Conservation (phyloP, 2,329 filamentous ascomycete genomes). For the Pyricularia grisea region DNA sequence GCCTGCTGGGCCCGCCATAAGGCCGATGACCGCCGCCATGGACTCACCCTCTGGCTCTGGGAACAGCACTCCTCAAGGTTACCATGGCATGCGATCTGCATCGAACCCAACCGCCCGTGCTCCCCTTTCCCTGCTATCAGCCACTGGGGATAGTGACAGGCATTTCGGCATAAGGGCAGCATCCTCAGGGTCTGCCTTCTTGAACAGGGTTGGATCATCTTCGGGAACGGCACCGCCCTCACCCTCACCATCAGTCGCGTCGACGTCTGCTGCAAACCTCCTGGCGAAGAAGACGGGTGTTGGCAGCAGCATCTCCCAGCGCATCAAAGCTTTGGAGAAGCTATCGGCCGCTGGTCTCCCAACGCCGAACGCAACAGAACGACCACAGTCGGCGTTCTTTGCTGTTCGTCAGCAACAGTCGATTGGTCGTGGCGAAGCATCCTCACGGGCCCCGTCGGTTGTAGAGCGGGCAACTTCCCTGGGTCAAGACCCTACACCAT, state of each 20-base stretch:
- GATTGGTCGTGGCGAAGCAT: conserved; percentile 20
- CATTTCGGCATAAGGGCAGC: conserved; percentile 41
- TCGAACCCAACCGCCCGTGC: conserved; percentile 36
- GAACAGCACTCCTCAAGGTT: background rate
- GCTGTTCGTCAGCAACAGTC: conserved; percentile 34
- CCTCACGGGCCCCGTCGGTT: conserved; percentile 34
- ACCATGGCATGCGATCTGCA: conserved; percentile 30
- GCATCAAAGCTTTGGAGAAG: conserved; percentile 88
- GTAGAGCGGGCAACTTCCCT: conserved; percentile 32
- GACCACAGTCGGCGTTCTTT: conserved; percentile 47
- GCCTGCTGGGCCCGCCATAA: conserved; percentile 8
- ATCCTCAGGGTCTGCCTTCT: conserved; percentile 46
- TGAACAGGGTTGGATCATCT: conserved; percentile 33
- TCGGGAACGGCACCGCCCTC: background rate
- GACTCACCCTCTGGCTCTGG: background rate
- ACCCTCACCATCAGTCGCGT: conserved; percentile 13
- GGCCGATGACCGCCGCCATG: conserved; percentile 1
- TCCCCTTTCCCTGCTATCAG: conserved; percentile 28
- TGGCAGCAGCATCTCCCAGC: conserved; percentile 83
- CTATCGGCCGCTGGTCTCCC: conserved; percentile 33
- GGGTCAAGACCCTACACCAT: conserved; percentile 22
- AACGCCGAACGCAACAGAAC: conserved; percentile 18
- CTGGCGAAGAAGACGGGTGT: conserved; percentile 69
- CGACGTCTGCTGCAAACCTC: conserved; percentile 31
- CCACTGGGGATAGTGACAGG: background rate